These are phyloP conservation scores for Leptographium flavum DNA, from an alignment of 2,329 filamentous ascomycete species.

Conservation along the genomic window DNA sequence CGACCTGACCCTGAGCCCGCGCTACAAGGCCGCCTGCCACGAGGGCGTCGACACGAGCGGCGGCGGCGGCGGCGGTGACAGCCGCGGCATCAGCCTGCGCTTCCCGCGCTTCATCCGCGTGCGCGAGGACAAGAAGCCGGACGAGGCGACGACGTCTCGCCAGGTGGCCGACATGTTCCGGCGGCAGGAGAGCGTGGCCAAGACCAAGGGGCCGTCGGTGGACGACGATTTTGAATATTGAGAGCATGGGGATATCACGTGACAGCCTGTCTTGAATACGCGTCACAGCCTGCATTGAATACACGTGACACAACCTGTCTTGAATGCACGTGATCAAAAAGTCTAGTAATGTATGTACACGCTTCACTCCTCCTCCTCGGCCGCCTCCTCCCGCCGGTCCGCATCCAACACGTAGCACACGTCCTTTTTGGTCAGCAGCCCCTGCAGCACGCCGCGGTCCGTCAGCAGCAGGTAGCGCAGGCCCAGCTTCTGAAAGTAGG, in stretches of 20 bases:
- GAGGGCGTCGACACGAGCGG: constrained; percentile 55
- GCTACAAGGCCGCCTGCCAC: constrained; percentile 81
- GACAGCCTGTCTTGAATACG: too few relatives aligned
- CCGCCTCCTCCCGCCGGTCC: too few relatives aligned
- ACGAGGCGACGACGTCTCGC: constrained; percentile 69
- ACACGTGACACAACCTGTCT: too few relatives aligned
- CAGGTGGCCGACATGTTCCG: constrained; percentile 96
- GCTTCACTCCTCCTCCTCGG: too few relatives aligned
- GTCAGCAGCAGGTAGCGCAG: constrained; percentile 80
- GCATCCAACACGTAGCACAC: constrained; percentile 67
- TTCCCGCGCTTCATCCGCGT: constrained; percentile 90
- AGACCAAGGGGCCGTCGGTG: constrained; percentile 71
- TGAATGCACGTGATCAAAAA: too few relatives aligned
- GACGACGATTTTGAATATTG: constrained; percentile 98
- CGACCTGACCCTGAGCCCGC: constrained; percentile 79
- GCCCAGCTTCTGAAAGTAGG: constrained; percentile 90
- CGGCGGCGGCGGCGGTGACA: constrained; percentile 28
- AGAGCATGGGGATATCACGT: neutral
- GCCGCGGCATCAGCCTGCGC: constrained; percentile 67
- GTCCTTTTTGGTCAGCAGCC: constrained; percentile 92
- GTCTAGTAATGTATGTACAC: too few relatives aligned
- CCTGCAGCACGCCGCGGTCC: constrained; percentile 67
- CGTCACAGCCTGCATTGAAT: too few relatives aligned
- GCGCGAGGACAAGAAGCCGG: constrained; percentile 89
- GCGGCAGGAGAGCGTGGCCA: constrained; percentile 80